These are phyloP conservation scores for Bodo saltans DNA, from an alignment of 78 protist genomes.

Conservation along the genomic window DNA sequence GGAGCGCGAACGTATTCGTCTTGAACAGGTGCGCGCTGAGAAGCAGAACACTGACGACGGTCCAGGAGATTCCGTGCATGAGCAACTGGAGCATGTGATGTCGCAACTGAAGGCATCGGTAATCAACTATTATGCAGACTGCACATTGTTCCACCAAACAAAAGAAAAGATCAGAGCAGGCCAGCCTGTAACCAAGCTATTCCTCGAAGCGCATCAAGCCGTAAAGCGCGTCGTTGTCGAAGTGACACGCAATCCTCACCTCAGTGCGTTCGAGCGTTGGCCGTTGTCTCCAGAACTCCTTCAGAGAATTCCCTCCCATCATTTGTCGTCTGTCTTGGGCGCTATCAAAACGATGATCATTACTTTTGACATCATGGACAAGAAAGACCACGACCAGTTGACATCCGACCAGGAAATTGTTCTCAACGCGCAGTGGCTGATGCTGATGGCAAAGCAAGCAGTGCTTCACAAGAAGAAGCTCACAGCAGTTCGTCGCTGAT, in stretches of 20 bases:
- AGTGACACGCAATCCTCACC: not conserved
- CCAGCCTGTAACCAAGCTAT: not conserved
- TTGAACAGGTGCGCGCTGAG: too few relatives aligned
- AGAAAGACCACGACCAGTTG: too few relatives aligned
- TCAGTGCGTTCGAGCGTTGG: not conserved
- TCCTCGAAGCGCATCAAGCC: not conserved
- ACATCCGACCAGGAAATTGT: not conserved
- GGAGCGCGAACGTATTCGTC: slow-evolving; percentile 29
- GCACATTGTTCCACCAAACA: slow-evolving; percentile 1
- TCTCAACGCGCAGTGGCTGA: not conserved
- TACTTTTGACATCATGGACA: not conserved
- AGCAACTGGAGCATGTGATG: slow-evolving; percentile 6
- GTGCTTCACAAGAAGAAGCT: too few relatives aligned
- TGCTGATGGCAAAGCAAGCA: not conserved
- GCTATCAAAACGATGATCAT: not conserved
- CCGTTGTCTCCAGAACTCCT: not conserved
- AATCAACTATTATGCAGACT: slow-evolving; percentile 15
- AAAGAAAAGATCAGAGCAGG: slow-evolving; percentile 1
- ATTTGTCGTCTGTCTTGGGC: not conserved
- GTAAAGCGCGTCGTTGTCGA: not conserved
- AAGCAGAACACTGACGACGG: too few relatives aligned
- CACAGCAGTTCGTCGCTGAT: too few relatives aligned
- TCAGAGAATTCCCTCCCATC: not conserved
- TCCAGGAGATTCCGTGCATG: too few relatives aligned
- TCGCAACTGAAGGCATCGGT: not conserved